phyloP scores from a whole-genome alignment of 495 filamentous ascomycete genomes.

The Penicillium samsonianum region DNA sequence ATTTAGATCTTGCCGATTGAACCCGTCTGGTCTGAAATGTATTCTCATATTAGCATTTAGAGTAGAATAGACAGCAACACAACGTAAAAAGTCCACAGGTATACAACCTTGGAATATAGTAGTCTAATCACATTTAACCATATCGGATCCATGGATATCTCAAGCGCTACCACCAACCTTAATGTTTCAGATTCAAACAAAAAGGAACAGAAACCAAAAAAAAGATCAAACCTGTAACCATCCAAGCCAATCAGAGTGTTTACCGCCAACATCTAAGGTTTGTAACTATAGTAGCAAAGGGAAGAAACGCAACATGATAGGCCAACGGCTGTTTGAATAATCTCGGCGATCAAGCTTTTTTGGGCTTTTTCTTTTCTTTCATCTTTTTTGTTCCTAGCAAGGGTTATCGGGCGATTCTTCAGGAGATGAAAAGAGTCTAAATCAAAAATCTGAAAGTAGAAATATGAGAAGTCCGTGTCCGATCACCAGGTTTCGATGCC shows the following conservation, averaged over 20 bases:
- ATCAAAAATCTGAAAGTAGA: neutral
- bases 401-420: neutral
- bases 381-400: neutral
- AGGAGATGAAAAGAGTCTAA: neutral
- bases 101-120: neutral
- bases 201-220: neutral
- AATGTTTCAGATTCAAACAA: constrained; percentile 6
- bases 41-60: neutral
- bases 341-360: neutral
- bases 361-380: neutral
- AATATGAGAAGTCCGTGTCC: neutral
- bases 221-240: neutral
- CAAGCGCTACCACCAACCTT: constrained; percentile 3
- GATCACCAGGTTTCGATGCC: neutral
- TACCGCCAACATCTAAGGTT: neutral
- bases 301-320: constrained; percentile 4
- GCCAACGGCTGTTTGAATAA: neutral
- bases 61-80: neutral
- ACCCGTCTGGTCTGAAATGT: neutral
- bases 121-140: neutral
- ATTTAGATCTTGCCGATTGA: constrained; percentile 8
- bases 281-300: neutral
- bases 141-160: neutral
- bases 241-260: neutral
- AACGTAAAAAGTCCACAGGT: neutral